phyloP scores from a whole-genome alignment of 2,329 filamentous ascomycete genomes.

The Ophiocordyceps camponoti-leonardi region DNA sequence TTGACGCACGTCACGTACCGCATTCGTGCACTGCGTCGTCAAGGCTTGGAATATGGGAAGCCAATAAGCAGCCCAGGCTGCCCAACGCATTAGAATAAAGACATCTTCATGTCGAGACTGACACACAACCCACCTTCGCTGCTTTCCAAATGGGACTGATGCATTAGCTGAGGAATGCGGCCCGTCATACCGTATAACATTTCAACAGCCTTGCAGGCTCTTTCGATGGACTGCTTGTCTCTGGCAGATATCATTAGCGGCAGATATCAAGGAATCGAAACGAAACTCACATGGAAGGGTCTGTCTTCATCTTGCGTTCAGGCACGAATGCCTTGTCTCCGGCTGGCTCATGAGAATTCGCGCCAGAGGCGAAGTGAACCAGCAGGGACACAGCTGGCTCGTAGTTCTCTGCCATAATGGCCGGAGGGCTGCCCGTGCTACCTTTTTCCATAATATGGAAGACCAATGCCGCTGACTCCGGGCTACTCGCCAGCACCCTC shows the following conservation, averaged over 20 bases:
- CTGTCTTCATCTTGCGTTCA: constrained; percentile 11
- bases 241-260: constrained; percentile 4
- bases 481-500: constrained; percentile 51
- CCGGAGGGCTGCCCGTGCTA: constrained; percentile 54
- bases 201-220: constrained; percentile 65
- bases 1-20: constrained; percentile 81
- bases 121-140: constrained; percentile 46
- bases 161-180: constrained; percentile 72
- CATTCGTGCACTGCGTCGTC: constrained; percentile 82
- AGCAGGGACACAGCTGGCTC: constrained; percentile 70
- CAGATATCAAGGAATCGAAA: too few species aligned
- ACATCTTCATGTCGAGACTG: neutral
- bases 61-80: constrained; percentile 97
- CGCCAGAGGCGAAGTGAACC: constrained; percentile 78
- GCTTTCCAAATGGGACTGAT: constrained; percentile 80
- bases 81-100: constrained; percentile 1
- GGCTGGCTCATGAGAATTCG: constrained; percentile 50
- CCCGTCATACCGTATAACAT: constrained; percentile 69
- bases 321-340: constrained; percentile 50
- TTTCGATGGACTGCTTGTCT: constrained; percentile 40
- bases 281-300: constrained; percentile 8
- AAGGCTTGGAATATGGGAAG: constrained; percentile 82
- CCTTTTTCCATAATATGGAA: constrained; percentile 78
- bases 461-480: constrained; percentile 57
- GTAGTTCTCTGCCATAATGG: constrained; percentile 91